These are phyloP conservation scores for Lepidium sativum DNA, from an alignment of 345 rosid species.

Conservation along the genomic window DNA sequence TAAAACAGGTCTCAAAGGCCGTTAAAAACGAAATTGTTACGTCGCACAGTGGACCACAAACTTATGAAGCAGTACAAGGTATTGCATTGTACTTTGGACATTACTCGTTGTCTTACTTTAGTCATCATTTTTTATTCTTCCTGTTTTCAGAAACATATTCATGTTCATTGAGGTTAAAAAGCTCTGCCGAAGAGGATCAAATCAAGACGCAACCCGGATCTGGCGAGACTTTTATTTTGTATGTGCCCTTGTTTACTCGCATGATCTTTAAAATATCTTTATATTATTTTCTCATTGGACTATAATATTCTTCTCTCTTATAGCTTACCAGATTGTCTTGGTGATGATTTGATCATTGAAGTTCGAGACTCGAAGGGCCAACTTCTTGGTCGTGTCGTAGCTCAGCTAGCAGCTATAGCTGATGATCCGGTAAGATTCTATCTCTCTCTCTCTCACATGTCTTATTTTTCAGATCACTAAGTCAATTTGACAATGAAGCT, in stretches of 20 bases:
- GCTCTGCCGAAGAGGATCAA: constrained; percentile 79
- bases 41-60: constrained; percentile 51
- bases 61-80: constrained; percentile 81
- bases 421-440: constrained; percentile 66
- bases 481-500: not conserved
- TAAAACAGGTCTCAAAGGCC: constrained; percentile 77
- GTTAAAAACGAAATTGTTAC: constrained; percentile 64
- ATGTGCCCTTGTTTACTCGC: constrained; percentile 28
- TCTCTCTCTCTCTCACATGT: not conserved
- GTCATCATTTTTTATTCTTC: not conserved
- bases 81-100: constrained; percentile 15
- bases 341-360: constrained; percentile 79
- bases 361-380: constrained; percentile 81
- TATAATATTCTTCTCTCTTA: constrained; percentile 12
- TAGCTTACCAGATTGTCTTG: constrained; percentile 90
- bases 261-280: not conserved
- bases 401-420: constrained; percentile 69
- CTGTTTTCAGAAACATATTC: constrained; percentile 62
- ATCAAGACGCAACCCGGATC: constrained; percentile 79
- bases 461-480: not conserved
- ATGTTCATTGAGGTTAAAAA: constrained; percentile 67
- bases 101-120: not conserved
- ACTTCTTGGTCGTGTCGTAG: constrained; percentile 69
- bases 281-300: not conserved
- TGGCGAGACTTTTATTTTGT: constrained; percentile 79